phyloP scores from a whole-genome alignment of 2,329 filamentous ascomycete genomes.

The Calonectria crousiana region DNA sequence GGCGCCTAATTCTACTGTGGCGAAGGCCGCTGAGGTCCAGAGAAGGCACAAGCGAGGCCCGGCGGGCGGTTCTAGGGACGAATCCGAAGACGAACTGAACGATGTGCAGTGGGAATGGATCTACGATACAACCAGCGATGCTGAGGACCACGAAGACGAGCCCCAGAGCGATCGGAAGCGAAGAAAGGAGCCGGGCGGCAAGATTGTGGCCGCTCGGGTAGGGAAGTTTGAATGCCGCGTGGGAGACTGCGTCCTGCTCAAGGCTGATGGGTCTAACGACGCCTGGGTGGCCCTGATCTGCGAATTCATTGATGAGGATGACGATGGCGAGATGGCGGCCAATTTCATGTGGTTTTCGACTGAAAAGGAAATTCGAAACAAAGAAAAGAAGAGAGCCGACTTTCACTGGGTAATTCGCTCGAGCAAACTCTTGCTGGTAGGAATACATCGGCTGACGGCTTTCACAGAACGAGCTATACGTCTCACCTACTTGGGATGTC shows the following conservation, averaged over 20 bases:
- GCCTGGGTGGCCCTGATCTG: slow-evolving; percentile 94
- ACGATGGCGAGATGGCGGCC: slow-evolving; percentile 76
- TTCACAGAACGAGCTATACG: slow-evolving; percentile 86
- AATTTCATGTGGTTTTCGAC: slow-evolving; percentile 97
- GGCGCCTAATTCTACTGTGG: slow-evolving; percentile 38
- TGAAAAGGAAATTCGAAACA: slow-evolving; percentile 88
- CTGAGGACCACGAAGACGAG: slow-evolving; percentile 41
- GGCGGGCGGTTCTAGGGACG: slow-evolving; percentile 76
- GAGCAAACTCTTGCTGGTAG: neutral
- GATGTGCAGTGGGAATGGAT: slow-evolving; percentile 86
- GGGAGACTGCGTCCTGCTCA: slow-evolving; percentile 88
- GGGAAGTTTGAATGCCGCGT: slow-evolving; percentile 83
- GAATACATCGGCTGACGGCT: neutral
- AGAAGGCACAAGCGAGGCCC: slow-evolving; percentile 32
- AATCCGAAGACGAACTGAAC: slow-evolving; percentile 90
- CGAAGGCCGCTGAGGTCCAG: slow-evolving; percentile 33
- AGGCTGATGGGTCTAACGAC: slow-evolving; percentile 87
- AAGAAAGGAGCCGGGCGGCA: slow-evolving; percentile 51
- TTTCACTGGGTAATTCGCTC: slow-evolving; percentile 70
- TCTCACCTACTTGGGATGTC: slow-evolving; percentile 87
- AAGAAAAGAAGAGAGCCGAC: slow-evolving; percentile 84
- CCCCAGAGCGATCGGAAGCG: slow-evolving; percentile 50
- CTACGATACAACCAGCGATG: slow-evolving; percentile 61
- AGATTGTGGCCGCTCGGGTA: slow-evolving; percentile 85
- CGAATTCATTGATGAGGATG: slow-evolving; percentile 81